Conservation (phyloP, 2,329 filamentous ascomycete genomes). For the Fusarium circinatum region DNA sequence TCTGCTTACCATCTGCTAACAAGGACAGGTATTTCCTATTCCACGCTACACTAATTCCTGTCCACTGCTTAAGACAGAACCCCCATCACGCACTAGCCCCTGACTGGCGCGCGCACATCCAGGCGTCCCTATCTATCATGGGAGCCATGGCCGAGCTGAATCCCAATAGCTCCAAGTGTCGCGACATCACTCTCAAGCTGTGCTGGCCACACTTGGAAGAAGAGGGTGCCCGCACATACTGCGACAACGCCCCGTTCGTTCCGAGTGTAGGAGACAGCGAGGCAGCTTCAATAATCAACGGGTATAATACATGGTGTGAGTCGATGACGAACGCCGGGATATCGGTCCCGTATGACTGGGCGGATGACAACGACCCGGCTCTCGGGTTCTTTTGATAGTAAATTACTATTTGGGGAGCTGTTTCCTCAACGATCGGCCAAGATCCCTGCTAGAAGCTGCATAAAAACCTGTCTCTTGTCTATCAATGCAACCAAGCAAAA, state of each 20-base stretch:
- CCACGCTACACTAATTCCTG: slow-evolving; percentile 26
- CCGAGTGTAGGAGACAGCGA: slow-evolving; percentile 23
- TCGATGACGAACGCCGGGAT: slow-evolving; percentile 26
- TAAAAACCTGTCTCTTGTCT: not conserved
- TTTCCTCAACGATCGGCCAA: not conserved
- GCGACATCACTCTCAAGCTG: slow-evolving; percentile 32
- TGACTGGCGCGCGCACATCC: slow-evolving; percentile 31
- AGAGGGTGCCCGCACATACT: slow-evolving; percentile 10
- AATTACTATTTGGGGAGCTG: not conserved
- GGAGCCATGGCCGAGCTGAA: slow-evolving; percentile 29
- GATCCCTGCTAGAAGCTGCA: not conserved
- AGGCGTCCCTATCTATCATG: slow-evolving; percentile 28
- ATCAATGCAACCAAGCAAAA: not conserved
- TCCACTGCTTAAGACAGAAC: slow-evolving; percentile 23
- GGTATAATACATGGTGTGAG: slow-evolving; percentile 33
- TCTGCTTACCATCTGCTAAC: not conserved
- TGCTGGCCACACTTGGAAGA: slow-evolving; percentile 33
- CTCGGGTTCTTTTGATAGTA: slow-evolving; percentile 16
- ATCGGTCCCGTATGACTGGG: slow-evolving; percentile 28
- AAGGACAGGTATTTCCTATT: slow-evolving; percentile 17
- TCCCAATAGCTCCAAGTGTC: slow-evolving; percentile 35
- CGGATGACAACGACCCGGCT: slow-evolving; percentile 20
- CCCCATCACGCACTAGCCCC: slow-evolving; percentile 16
- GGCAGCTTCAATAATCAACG: slow-evolving; percentile 31
- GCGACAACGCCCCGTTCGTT: slow-evolving; percentile 13